These are phyloP conservation scores for Ophiosphaerella narmari DNA, from an alignment of 2,329 filamentous ascomycete species.

Conservation along the genomic window DNA sequence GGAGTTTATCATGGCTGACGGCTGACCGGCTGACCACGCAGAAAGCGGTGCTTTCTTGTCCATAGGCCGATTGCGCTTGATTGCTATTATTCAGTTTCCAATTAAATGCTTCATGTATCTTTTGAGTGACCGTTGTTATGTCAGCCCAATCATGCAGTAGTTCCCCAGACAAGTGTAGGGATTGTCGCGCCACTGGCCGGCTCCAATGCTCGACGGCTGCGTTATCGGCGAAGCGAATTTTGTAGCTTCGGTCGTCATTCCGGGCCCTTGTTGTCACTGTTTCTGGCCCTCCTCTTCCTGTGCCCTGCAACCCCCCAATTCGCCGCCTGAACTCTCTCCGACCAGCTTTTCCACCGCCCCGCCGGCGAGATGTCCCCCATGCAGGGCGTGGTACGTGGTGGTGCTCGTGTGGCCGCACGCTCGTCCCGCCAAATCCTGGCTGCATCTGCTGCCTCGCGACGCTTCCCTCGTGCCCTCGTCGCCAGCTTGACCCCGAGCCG, in stretches of 20 bases:
- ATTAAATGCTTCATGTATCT: background rate
- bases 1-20: slow-evolving; percentile 31
- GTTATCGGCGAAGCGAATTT: slow-evolving; percentile 43
- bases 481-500: slow-evolving; percentile 33
- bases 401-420: slow-evolving; percentile 43
- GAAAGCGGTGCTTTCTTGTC: slow-evolving; percentile 23
- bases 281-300: slow-evolving; percentile 15
- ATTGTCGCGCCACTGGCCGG: slow-evolving; percentile 25
- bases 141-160: slow-evolving; percentile 16
- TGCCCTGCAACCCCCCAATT: slow-evolving; percentile 25
- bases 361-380: slow-evolving; percentile 37
- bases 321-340: slow-evolving; percentile 18
- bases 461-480: slow-evolving; percentile 40
- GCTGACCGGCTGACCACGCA: background rate
- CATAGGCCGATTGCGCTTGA: slow-evolving; percentile 18
- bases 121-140: background rate
- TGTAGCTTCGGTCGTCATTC: slow-evolving; percentile 31
- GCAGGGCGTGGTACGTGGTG: slow-evolving; percentile 46
- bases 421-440: slow-evolving; percentile 42
- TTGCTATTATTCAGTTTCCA: background rate
- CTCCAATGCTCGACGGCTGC: slow-evolving; percentile 21
- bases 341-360: slow-evolving; percentile 25
- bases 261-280: slow-evolving; percentile 8
- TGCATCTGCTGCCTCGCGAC: slow-evolving; percentile 26
- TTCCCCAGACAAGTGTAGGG: slow-evolving; percentile 21